These are phyloP conservation scores for Odontarrhena argentea DNA, from an alignment of 345 rosid species.

Conservation along the genomic window DNA sequence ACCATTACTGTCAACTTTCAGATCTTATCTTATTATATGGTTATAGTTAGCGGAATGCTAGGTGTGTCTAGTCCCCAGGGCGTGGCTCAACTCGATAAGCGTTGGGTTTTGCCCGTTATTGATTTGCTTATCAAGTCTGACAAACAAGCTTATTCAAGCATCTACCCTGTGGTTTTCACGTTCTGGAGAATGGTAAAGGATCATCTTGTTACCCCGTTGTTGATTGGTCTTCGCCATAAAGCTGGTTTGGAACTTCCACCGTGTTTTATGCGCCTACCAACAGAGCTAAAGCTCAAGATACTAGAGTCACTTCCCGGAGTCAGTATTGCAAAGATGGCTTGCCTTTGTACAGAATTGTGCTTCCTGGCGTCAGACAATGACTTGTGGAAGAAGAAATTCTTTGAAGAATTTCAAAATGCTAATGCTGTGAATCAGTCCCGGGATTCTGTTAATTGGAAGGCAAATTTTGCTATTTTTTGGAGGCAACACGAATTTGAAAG, in stretches of 20 bases:
- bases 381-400: conserved; percentile 56
- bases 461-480: conserved; percentile 44
- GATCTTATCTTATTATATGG: conserved; percentile 45
- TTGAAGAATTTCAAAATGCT: conserved; percentile 46
- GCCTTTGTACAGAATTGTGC: conserved; percentile 49
- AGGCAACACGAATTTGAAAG: conserved; percentile 25
- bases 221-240: conserved; percentile 56
- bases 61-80: conserved; percentile 31
- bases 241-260: conserved; percentile 56
- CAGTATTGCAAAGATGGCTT: conserved; percentile 54
- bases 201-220: conserved; percentile 62
- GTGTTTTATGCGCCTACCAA: conserved; percentile 60
- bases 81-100: conserved; percentile 48
- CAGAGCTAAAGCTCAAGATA: conserved; percentile 68
- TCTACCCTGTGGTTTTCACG: conserved; percentile 46
- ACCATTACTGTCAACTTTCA: conserved; percentile 52
- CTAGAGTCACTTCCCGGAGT: conserved; percentile 58
- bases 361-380: conserved; percentile 51
- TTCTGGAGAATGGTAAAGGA: conserved; percentile 81
- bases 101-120: conserved; percentile 48
- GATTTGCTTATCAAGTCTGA: conserved; percentile 36
- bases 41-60: conserved; percentile 60
- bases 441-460: conserved; percentile 50
- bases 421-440: neutral
- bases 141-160: conserved; percentile 20